Conservation (phyloP, 805 yeast species). For the Yamadazyma nakazawae region DNA sequence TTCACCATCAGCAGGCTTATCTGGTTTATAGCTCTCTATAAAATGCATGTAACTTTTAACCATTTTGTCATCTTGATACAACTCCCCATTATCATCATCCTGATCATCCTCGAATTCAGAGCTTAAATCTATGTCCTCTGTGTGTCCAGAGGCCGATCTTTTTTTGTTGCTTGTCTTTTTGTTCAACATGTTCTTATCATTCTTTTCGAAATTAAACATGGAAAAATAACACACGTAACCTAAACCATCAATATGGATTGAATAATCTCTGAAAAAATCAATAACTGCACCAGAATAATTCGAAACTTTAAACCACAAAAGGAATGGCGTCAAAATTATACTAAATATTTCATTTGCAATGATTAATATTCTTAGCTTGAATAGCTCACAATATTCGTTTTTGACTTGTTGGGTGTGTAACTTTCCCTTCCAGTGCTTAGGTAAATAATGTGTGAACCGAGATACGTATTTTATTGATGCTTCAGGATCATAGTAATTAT, state of each 20-base stretch:
- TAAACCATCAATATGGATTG: slow-evolving; percentile 88
- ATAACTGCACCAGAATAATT: slow-evolving; percentile 69
- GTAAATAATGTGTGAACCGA: slow-evolving; percentile 86
- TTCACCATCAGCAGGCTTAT: background rate
- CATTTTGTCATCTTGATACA: slow-evolving; percentile 76
- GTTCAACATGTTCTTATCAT: slow-evolving; percentile 44
- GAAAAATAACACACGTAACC: slow-evolving; percentile 96
- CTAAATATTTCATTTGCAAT: slow-evolving; percentile 78
- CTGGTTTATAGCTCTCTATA: slow-evolving; percentile 67
- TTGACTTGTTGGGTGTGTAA: slow-evolving; percentile 85
- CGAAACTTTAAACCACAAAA: slow-evolving; percentile 83
- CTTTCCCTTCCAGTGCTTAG: slow-evolving; percentile 79
- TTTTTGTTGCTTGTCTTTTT: slow-evolving; percentile 11
- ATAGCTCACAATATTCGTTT: slow-evolving; percentile 74
- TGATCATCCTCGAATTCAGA: slow-evolving; percentile 14
- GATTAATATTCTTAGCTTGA: slow-evolving; percentile 67
- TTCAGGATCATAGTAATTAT: slow-evolving; percentile 84
- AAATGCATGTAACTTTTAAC: slow-evolving; percentile 85
- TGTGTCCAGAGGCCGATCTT: slow-evolving; percentile 6
- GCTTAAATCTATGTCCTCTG: slow-evolving; percentile 2
- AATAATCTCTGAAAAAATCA: slow-evolving; percentile 86
- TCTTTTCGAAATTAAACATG: slow-evolving; percentile 77
- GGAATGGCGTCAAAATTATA: slow-evolving; percentile 79
- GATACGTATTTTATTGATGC: slow-evolving; percentile 76
- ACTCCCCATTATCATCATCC: slow-evolving; percentile 6